Conservation (phyloP, 768 basidiomycete species). For the Strobilomyces confusus region DNA sequence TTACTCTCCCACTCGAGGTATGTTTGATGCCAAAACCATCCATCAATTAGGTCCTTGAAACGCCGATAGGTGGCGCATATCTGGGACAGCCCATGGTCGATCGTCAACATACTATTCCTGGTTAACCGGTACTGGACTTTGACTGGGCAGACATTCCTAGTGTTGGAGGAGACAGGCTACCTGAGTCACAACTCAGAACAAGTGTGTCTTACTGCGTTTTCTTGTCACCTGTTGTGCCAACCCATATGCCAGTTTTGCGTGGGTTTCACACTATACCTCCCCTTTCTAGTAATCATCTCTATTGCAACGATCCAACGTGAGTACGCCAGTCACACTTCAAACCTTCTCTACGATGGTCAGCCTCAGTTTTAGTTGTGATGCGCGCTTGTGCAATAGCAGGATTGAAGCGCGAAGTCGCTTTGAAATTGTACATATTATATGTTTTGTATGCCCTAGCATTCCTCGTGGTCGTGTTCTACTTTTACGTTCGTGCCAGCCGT, state of each 20-base stretch:
- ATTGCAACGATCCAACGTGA: constrained; percentile 24
- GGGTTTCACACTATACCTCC: neutral
- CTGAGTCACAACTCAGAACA: constrained; percentile 11
- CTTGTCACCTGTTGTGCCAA: neutral
- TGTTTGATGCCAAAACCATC: neutral
- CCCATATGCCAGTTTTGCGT: constrained; percentile 15
- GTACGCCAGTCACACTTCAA: neutral
- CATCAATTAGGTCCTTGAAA: neutral
- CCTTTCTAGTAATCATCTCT: constrained; percentile 6
- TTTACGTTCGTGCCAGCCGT: neutral
- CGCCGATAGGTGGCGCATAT: constrained; percentile 12
- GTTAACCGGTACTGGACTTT: constrained; percentile 17
- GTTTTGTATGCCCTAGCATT: constrained; percentile 1
- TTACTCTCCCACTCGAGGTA: constrained; percentile 27
- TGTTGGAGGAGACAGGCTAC: constrained; percentile 22
- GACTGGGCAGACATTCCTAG: constrained; percentile 17
- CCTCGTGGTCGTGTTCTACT: neutral
- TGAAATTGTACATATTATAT: constrained; percentile 4
- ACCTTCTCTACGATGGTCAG: neutral
- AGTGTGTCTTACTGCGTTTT: constrained; percentile 8
- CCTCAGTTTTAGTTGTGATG: constrained; percentile 22
- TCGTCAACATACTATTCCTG: constrained; percentile 13
- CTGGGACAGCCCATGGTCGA: constrained; percentile 16
- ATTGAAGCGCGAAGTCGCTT: constrained; percentile 1
- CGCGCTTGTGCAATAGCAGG: constrained; percentile 24